Conservation (phyloP, 192 early-diverging fungal genomes). For the Diversispora epigaea region DNA sequence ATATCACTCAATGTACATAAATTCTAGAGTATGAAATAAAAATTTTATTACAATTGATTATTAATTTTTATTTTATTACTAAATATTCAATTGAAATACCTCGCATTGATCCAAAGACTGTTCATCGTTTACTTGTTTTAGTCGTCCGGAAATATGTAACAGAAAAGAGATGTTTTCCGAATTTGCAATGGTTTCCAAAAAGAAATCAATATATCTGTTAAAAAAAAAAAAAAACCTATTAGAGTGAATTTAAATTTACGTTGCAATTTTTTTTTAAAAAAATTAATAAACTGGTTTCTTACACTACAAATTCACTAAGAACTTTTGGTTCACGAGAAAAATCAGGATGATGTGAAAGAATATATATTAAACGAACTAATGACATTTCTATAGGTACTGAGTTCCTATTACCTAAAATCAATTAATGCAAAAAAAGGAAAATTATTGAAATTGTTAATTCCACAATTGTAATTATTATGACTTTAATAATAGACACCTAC, state of each 20-base stretch:
- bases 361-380: slow-evolving; percentile 64
- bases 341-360: slow-evolving; percentile 86
- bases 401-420: slow-evolving; percentile 28
- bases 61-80: neutral
- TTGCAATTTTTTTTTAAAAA: no score
- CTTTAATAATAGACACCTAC: neutral
- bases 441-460: neutral
- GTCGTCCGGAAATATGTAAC: slow-evolving; percentile 66
- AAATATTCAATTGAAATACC: slow-evolving; percentile 38
- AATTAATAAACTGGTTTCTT: neutral
- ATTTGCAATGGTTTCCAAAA: slow-evolving; percentile 71
- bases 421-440: neutral
- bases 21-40: slow-evolving; percentile 41
- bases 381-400: slow-evolving; percentile 58
- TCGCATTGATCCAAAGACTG: slow-evolving; percentile 44
- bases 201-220: slow-evolving; percentile 81
- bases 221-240: slow-evolving; percentile 11
- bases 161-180: slow-evolving; percentile 83
- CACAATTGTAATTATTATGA: neutral
- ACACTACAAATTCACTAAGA: slow-evolving; percentile 53
- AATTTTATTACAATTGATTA: neutral
- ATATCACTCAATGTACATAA: slow-evolving; percentile 86
- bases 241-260: neutral
- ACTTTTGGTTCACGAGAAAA: slow-evolving; percentile 53
- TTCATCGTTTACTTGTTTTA: slow-evolving; percentile 76